Base-by-base conservation (phyloP, 179 eudicot genomes). In the Silene coronaria region DNA sequence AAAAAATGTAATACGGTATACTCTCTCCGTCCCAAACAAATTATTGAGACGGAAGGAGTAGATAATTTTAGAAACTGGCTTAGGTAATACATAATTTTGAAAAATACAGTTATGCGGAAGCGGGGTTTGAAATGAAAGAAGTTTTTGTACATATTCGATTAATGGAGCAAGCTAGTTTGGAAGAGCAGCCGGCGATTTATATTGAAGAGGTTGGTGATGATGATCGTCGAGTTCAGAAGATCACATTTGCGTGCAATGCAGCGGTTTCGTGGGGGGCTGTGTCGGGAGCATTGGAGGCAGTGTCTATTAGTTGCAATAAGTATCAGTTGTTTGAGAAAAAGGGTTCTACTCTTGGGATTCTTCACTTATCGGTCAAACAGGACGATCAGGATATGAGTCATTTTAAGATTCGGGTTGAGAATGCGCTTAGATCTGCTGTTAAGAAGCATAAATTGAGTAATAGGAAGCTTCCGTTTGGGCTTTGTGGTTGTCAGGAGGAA, bases 401-500 rank as follows among this genome's bases (percentile, higher is more conserved):
- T 85, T 89, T 91, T 46, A 87, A 88, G 79, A 42, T 75, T 28
- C 77, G 89, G 72, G 62, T 92, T 55, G 97, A 88, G 73, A 90
- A 85, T 89, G 97, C 90, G 2, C 81, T 95, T 67, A 92, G 81
- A 78, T 85, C 87, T 6, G 91, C 92, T 28, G 70, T 87, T 59
- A 95, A 86, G 86, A 92, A 85, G 89, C 89, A 89, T 0, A 88
- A 80, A 76, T 74, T 85, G 55, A 85, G 84, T 46, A 74, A 90
- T 7, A 88, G 90, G 83, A 95, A 95, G 91, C 91, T 95, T 28
- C 85, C 97, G 5, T 92, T 95, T 73, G 95, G 97, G 68, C 90
- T 95, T 53, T 95, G 99, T 81, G 99, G 99, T 74, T 90, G 97
- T 82, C 97, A 95, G 75, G 95, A 92, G 74, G 94, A 90, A 78